Conservation (phyloP, 2,329 filamentous ascomycete genomes). For the Fusarium citri region DNA sequence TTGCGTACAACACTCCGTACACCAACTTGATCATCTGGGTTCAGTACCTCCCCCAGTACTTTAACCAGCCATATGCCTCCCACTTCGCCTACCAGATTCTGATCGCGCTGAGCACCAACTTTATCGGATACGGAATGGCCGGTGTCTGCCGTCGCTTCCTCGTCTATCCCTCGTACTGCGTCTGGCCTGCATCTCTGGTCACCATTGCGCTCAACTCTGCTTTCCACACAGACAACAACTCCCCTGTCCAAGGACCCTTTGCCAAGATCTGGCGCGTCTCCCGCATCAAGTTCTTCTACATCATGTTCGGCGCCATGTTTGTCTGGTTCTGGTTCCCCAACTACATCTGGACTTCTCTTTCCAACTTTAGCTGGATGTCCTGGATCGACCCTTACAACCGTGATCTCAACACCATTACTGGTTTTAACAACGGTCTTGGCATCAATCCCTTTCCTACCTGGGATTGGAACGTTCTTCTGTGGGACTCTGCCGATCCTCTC, state of each 20-base stretch:
- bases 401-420: constrained; percentile 57
- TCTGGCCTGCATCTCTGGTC: constrained; percentile 68
- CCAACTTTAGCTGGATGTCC: constrained; percentile 66
- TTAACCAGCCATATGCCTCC: constrained; percentile 65
- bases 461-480: constrained; percentile 61
- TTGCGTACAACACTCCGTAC: constrained; percentile 64
- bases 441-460: constrained; percentile 60
- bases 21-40: constrained; percentile 68
- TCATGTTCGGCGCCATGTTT: constrained; percentile 65
- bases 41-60: constrained; percentile 64
- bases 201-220: constrained; percentile 66
- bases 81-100: constrained; percentile 67
- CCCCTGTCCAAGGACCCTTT: constrained; percentile 56
- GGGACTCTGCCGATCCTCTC: constrained; percentile 58
- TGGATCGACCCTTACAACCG: constrained; percentile 65
- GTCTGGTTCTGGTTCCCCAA: constrained; percentile 70
- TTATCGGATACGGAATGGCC: constrained; percentile 71
- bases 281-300: constrained; percentile 63
- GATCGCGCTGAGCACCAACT: constrained; percentile 66
- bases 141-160: constrained; percentile 65
- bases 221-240: constrained; percentile 61
- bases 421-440: constrained; percentile 59
- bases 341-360: constrained; percentile 64
- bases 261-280: constrained; percentile 59
- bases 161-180: constrained; percentile 66